Evolutionary conservation across 345 rosid species (phyloP), one percentile per base, ranked within the genome.

Genomic region (Acer yangbiense): DNA sequence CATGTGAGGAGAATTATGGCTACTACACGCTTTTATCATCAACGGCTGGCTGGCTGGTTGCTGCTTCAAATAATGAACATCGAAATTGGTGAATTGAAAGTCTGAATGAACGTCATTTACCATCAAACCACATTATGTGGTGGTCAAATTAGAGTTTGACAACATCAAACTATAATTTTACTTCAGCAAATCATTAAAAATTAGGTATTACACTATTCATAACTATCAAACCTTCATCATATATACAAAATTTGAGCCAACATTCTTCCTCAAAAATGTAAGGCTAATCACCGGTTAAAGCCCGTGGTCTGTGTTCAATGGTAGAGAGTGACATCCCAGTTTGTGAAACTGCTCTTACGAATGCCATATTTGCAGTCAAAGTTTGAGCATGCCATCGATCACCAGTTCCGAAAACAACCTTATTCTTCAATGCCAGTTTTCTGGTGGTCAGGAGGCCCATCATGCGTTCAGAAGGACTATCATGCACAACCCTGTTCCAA

Each of bases 291-390:
- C 97, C 98, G 5, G 90, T 92, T 79, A 94, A 88, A 76, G 99
- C 98, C 69, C 95, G 88, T 3, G 99, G 97, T 77, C 94, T 84
- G 76, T 94, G 98, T 81, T 84, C 88, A 23, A 94, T 81, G 1
- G 97, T 90, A 50, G 76, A 75, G 69, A 96, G 86, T 29, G 97
- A 90, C 95, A 96, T 90, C 77, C 93, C 99, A 6, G 94, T 88
- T 88, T 96, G 99, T 68, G 95, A 85, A 81, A 94, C 90, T 55
- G 98, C 97, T 90, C 98, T 86, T 67, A 87, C 93, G 86, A 96
- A 94, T 50, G 89, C 94, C 92, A 86, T 87, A 82, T 96, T 96
- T 69, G 99, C 97, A 35, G 97, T 96, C 84, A 92, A 85, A 43
- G 98, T 94, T 1, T 94, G 89, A 8, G 95, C 89, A 75, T 77